Conservation (phyloP, 1,284 basidiomycete species). For the Austroboletus niveus region DNA sequence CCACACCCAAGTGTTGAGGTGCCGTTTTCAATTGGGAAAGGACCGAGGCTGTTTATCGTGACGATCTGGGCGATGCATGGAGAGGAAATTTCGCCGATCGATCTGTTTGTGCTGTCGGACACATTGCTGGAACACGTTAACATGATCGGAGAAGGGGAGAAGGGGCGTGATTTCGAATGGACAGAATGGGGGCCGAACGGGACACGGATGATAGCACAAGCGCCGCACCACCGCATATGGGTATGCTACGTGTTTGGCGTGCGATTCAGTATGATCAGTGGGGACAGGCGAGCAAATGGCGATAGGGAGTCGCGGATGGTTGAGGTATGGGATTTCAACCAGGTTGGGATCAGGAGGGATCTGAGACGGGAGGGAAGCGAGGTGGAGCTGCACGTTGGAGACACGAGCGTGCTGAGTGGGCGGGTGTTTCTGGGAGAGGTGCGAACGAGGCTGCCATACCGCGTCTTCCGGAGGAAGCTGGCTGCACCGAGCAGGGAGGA, state of each 20-base stretch:
- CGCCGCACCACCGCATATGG: conserved; percentile 44
- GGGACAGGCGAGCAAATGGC: conserved; percentile 5
- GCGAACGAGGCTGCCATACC: conserved; percentile 46
- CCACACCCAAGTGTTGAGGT: conserved; percentile 34
- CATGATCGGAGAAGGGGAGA: conserved; percentile 18
- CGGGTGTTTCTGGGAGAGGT: conserved; percentile 40
- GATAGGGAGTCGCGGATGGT: conserved; percentile 16
- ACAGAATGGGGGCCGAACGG: conserved; percentile 49
- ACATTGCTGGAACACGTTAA: conserved; percentile 40
- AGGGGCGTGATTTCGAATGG: conserved; percentile 41
- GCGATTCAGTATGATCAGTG: conserved; percentile 37
- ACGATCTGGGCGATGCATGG: conserved; percentile 39
- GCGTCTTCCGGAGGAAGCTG: conserved; percentile 25
- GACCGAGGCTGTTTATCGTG: conserved; percentile 48
- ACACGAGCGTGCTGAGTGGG: conserved; percentile 21
- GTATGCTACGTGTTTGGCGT: conserved; percentile 60
- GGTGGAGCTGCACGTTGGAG: conserved; percentile 26
- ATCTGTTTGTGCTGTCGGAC: conserved; percentile 49
- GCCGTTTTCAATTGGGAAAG: conserved; percentile 49
- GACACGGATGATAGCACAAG: conserved; percentile 41
- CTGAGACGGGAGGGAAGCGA: conserved; percentile 7
- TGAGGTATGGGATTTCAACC: conserved; percentile 54
- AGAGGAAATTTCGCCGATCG: conserved; percentile 31
- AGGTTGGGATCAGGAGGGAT: conserved; percentile 38
- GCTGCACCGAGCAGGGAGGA: conserved; percentile 9